phyloP scores from a whole-genome alignment of 495 filamentous ascomycete species.

The Lepraria neglecta region DNA sequence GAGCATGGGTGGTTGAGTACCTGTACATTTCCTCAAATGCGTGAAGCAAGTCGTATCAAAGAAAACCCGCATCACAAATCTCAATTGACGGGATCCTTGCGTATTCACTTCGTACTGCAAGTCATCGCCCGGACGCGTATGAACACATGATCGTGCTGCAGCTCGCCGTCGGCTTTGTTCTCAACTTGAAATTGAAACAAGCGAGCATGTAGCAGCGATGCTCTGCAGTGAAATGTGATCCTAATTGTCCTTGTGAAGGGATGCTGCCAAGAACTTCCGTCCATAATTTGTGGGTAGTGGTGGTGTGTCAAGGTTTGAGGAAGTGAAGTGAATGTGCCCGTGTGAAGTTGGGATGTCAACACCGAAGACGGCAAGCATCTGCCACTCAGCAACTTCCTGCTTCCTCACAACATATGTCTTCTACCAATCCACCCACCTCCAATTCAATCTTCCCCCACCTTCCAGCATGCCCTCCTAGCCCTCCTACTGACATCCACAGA shows the following conservation, averaged over 20 bases:
- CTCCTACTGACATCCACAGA: too few relatives aligned
- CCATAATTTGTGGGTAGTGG: too few relatives aligned
- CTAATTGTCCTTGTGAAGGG: background rate
- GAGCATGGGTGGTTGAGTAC: too few relatives aligned
- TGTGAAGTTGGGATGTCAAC: constrained; percentile 1
- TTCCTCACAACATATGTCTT: background rate
- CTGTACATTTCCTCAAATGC: too few relatives aligned
- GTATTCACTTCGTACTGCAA: background rate
- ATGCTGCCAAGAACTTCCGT: too few relatives aligned
- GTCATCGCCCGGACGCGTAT: background rate
- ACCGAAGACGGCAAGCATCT: background rate
- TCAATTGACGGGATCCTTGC: constrained; percentile 6
- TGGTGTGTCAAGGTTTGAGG: too few relatives aligned
- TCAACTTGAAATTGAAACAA: background rate
- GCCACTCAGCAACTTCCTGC: background rate
- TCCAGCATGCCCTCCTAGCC: background rate
- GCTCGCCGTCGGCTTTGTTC: background rate
- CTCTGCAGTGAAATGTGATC: background rate
- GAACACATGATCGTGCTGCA: constrained; percentile 12
- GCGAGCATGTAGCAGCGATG: background rate
- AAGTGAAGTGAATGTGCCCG: too few relatives aligned
- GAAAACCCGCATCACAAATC: background rate
- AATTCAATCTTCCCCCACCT: background rate
- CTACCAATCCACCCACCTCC: background rate
- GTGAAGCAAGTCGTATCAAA: background rate